Conservation (phyloP, 139 green algal genomes). For the Tetraselmis chui region DNA sequence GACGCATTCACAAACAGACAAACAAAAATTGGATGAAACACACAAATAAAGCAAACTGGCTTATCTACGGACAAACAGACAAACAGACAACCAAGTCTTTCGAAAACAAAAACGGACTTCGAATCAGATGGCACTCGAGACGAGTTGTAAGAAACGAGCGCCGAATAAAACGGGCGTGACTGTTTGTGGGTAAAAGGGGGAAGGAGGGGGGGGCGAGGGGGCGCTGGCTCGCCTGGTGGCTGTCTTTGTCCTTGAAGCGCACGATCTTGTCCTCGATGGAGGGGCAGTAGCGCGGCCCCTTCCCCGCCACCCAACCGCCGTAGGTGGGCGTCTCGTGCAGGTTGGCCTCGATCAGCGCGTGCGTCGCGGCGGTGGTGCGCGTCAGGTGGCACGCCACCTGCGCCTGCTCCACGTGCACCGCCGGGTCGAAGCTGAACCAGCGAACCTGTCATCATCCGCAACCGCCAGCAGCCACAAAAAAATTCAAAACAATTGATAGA, state of each 20-base stretch:
- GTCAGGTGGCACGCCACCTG: conserved; percentile 92
- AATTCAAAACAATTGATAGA: conserved; percentile 4
- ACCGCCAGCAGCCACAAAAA: conserved; percentile 34
- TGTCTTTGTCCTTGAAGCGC: conserved; percentile 87
- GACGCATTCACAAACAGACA: too few relatives aligned
- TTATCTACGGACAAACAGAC: too few relatives aligned
- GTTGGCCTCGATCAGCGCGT: conserved; percentile 70
- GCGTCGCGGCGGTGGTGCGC: conserved; percentile 82
- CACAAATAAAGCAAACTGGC: too few relatives aligned
- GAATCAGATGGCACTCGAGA: too few relatives aligned
- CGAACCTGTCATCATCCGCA: conserved; percentile 57
- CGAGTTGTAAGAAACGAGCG: too few relatives aligned
- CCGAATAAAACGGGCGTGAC: too few relatives aligned
- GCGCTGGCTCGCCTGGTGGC: conserved; percentile 63
- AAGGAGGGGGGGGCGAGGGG: too few relatives aligned
- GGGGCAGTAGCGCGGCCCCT: conserved; percentile 91
- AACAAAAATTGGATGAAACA: too few relatives aligned
- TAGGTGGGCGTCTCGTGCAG: conserved; percentile 92
- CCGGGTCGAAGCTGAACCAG: conserved; percentile 91
- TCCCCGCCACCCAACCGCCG: conserved; percentile 82
- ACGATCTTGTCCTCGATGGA: conserved; percentile 99
- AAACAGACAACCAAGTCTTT: too few relatives aligned
- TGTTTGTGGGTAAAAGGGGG: too few relatives aligned
- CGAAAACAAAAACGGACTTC: too few relatives aligned
- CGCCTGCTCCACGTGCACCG: conserved; percentile 52